phyloP scores from a whole-genome alignment of 805 yeast species.

The Candida maris region DNA sequence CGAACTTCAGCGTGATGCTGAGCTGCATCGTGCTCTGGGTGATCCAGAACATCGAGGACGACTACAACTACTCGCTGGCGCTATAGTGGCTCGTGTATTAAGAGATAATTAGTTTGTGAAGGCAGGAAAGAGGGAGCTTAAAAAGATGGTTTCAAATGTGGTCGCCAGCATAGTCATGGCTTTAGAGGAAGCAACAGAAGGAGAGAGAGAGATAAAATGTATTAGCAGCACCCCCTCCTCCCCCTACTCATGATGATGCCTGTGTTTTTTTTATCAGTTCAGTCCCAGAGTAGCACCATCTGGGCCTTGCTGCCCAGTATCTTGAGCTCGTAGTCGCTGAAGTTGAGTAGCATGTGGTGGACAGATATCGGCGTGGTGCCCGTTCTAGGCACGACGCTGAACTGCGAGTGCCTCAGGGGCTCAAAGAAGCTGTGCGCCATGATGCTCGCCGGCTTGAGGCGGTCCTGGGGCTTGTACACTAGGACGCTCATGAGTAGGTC shows the following conservation, averaged over 20 bases:
- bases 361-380: conserved; percentile 34
- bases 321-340: conserved; percentile 60
- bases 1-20: conserved; percentile 75
- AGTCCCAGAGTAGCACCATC: conserved; percentile 22
- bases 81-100: too few relatives aligned
- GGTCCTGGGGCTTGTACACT: conserved; percentile 83
- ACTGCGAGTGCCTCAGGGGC: conserved; percentile 62
- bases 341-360: conserved; percentile 53
- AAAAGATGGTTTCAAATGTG: too few relatives aligned
- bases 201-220: too few relatives aligned
- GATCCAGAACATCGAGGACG: conserved; percentile 94
- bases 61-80: conserved; percentile 87
- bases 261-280: too few relatives aligned
- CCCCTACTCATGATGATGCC: too few relatives aligned
- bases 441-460: conserved; percentile 78
- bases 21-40: conserved; percentile 91
- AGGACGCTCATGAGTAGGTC: conserved; percentile 78
- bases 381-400: conserved; percentile 33
- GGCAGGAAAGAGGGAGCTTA: too few relatives aligned
- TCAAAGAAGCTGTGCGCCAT: conserved; percentile 87
- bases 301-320: conserved; percentile 26
- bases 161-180: too few relatives aligned
- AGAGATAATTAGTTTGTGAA: too few relatives aligned
- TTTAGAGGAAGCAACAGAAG: too few relatives aligned
- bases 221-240: too few relatives aligned